Conservation (phyloP, 176 grass and related monocot genomes). For the Lolium multiflorum region DNA sequence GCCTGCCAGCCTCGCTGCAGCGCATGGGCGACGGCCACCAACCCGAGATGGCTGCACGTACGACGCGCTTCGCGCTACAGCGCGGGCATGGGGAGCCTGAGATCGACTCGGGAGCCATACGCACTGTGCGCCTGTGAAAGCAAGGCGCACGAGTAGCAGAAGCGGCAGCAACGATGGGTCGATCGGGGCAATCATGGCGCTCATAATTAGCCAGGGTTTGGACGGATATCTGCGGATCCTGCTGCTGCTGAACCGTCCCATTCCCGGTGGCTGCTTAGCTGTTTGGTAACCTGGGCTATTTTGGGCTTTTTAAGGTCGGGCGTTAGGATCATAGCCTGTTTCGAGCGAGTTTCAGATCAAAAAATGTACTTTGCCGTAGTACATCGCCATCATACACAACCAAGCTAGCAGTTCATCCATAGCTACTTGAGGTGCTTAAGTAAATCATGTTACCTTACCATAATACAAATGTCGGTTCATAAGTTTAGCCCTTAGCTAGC, state of each 20-base stretch:
- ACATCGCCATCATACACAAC: no score
- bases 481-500: no score
- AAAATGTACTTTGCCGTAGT: no score
- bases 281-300: no score
- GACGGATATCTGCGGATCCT: conserved; percentile 42
- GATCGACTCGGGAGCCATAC: neutral
- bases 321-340: no score
- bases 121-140: conserved; percentile 18
- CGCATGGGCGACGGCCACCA: conserved; percentile 45
- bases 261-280: conserved; percentile 7
- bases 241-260: conserved; percentile 46
- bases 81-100: neutral
- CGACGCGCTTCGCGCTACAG: conserved; percentile 15
- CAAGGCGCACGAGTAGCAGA: conserved; percentile 17
- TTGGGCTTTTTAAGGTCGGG: no score
- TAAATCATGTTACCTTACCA: no score
- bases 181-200: conserved; percentile 34
- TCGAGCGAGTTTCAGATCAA: no score
- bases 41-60: neutral
- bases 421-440: no score
- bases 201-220: conserved; percentile 36
- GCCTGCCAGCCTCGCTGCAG: neutral
- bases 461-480: no score
- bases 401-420: no score
- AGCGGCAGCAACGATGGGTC: neutral